Percentiles rank a stretch among this genome's conserved stretches.
These are phyloP conservation scores for Tuber aestivum DNA, from an alignment of 495 filamentous ascomycete species.

Conservation along the genomic window DNA sequence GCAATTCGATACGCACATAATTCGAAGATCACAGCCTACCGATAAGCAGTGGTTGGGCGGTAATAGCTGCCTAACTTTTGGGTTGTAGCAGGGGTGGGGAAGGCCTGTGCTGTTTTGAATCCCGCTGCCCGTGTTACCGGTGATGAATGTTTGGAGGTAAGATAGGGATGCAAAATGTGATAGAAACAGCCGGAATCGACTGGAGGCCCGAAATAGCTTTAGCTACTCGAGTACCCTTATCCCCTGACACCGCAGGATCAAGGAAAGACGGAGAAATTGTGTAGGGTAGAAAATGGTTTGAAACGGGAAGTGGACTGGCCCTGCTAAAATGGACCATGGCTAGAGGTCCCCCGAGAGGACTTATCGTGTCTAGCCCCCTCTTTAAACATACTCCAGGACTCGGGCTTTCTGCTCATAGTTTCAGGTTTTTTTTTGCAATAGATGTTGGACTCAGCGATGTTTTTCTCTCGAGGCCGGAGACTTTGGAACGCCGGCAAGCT, in stretches of 20 bases:
- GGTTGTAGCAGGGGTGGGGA: background rate
- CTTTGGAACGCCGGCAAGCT: background rate
- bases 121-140: background rate
- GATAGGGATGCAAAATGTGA: background rate
- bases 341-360: background rate
- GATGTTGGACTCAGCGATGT: background rate
- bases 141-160: background rate
- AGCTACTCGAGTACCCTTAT: background rate
- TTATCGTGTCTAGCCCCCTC: background rate
- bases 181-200: background rate
- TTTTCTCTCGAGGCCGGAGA: background rate
- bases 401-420: background rate
- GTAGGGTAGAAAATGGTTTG: background rate
- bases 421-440: background rate
- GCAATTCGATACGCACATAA: background rate
- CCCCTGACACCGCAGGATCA: background rate
- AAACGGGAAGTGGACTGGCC: background rate
- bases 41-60: background rate
- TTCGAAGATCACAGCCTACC: slow-evolving; percentile 1
- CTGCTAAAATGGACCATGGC: background rate
- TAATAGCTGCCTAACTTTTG: background rate
- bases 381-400: background rate
- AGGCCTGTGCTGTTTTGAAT: background rate
- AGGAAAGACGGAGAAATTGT: background rate
- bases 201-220: background rate